Percentiles rank a stretch among this genome's conserved stretches.
phyloP scores from a whole-genome alignment of 305 asterid species.

The Rubia tinctorum region DNA sequence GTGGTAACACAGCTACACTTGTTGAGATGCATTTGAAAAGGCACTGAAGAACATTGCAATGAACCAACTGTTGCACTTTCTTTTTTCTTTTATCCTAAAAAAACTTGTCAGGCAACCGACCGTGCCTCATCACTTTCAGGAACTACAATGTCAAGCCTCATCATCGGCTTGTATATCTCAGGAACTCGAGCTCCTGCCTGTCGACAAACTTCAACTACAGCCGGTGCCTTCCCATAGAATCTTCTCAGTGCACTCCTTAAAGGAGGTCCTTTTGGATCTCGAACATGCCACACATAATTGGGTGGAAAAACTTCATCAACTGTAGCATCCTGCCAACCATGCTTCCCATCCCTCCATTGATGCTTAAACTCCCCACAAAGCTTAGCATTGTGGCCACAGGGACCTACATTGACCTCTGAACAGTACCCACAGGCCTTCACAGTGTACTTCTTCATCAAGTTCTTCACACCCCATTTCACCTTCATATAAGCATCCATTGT shows the following conservation, averaged over 20 bases:
- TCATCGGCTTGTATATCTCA: slow-evolving; percentile 65
- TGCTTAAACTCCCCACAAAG: slow-evolving; percentile 94
- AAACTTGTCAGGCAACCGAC: slow-evolving; percentile 42
- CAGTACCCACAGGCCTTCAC: slow-evolving; percentile 98
- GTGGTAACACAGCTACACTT: neutral
- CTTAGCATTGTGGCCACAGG: slow-evolving; percentile 92
- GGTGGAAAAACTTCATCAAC: slow-evolving; percentile 90
- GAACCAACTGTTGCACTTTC: neutral
- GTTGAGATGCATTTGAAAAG: neutral
- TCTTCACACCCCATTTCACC: slow-evolving; percentile 67
- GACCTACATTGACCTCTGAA: slow-evolving; percentile 91
- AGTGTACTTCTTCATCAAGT: slow-evolving; percentile 70
- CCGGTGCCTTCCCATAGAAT: slow-evolving; percentile 89
- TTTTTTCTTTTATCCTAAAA: neutral
- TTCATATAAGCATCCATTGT: slow-evolving; percentile 61
- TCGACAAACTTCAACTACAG: slow-evolving; percentile 74
- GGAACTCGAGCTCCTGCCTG: slow-evolving; percentile 89
- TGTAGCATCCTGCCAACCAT: slow-evolving; percentile 96
- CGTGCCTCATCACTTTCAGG: slow-evolving; percentile 65
- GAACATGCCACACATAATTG: slow-evolving; percentile 78
- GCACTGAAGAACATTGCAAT: slow-evolving; percentile 1
- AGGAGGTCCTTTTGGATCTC: slow-evolving; percentile 65
- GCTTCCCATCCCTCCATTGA: slow-evolving; percentile 94
- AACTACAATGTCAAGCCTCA: slow-evolving; percentile 82
- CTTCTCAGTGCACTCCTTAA: slow-evolving; percentile 53